phyloP scores from a whole-genome alignment of 139 green algal genomes.

The Tetradesmus obliquus region DNA sequence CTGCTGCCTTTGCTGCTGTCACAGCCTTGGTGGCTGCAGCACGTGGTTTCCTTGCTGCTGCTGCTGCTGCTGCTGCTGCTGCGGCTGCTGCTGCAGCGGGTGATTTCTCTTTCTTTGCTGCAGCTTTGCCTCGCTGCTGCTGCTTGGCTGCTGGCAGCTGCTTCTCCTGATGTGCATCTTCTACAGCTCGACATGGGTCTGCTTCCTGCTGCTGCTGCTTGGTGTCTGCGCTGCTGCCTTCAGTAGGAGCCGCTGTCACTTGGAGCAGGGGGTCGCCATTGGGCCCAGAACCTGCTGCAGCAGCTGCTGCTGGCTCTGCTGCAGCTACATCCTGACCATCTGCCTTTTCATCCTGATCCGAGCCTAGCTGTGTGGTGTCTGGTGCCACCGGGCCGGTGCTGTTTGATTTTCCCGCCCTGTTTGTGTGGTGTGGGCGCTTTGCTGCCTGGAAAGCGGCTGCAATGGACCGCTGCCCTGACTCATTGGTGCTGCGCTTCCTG shows the following conservation, averaged over 20 bases:
- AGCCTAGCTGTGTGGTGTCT: neutral
- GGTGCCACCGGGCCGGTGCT: neutral
- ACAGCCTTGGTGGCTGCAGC: neutral
- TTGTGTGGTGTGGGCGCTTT: neutral
- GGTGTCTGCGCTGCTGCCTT: neutral
- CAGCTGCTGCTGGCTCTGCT: conserved; percentile 15
- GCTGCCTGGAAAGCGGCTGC: neutral
- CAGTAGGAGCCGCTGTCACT: too few relatives aligned
- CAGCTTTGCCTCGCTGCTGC: neutral
- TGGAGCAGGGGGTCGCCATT: too few relatives aligned
- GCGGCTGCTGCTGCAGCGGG: neutral
- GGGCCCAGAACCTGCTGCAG: neutral
- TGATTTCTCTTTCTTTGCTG: neutral
- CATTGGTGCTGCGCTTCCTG: neutral
- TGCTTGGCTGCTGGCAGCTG: neutral
- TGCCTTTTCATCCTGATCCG: neutral
- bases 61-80: neutral
- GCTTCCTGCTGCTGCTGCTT: neutral
- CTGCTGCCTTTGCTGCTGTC: neutral
- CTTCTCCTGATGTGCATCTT: neutral
- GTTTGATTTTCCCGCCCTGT: conserved; percentile 1
- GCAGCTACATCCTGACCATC: neutral
- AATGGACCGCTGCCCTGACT: conserved; percentile 7
- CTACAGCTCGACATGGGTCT: neutral
- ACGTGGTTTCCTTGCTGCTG: neutral